phyloP scores from a whole-genome alignment of 2,329 filamentous ascomycete species.

The Didymella exigua region DNA sequence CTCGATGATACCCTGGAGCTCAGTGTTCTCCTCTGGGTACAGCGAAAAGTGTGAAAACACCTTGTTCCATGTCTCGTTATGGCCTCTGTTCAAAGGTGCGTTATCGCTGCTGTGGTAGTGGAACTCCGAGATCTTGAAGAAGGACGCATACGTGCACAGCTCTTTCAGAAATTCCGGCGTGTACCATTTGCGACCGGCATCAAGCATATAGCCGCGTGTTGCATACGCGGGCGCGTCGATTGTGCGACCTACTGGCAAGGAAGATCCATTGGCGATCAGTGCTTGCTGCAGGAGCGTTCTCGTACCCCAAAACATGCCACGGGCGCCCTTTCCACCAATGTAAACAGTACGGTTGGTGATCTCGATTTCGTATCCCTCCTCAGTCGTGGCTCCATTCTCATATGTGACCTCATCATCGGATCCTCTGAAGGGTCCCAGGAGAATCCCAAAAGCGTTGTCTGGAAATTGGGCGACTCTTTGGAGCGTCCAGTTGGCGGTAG shows the following conservation, averaged over 20 bases:
- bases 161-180: constrained; percentile 51
- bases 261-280: constrained; percentile 42
- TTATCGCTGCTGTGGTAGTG: constrained; percentile 59
- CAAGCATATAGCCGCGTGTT: constrained; percentile 54
- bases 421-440: constrained; percentile 47
- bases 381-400: constrained; percentile 54
- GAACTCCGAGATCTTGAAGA: constrained; percentile 58
- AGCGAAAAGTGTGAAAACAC: constrained; percentile 56
- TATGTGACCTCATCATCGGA: constrained; percentile 49
- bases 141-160: constrained; percentile 53
- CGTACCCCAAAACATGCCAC: constrained; percentile 57
- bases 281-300: constrained; percentile 54
- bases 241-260: constrained; percentile 35
- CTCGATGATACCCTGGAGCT: constrained; percentile 42
- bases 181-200: constrained; percentile 55
- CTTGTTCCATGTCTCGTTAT: constrained; percentile 54
- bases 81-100: constrained; percentile 55
- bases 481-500: constrained; percentile 49
- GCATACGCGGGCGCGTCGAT: constrained; percentile 53
- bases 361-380: constrained; percentile 58
- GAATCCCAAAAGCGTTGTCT: constrained; percentile 46
- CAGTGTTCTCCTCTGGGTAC: constrained; percentile 43
- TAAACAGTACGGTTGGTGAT: constrained; percentile 43
- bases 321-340: constrained; percentile 52
- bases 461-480: constrained; percentile 47